Evolutionary conservation across 805 yeast genomes (phyloP).

Genomic region (Yamadazyma laniorum): DNA sequence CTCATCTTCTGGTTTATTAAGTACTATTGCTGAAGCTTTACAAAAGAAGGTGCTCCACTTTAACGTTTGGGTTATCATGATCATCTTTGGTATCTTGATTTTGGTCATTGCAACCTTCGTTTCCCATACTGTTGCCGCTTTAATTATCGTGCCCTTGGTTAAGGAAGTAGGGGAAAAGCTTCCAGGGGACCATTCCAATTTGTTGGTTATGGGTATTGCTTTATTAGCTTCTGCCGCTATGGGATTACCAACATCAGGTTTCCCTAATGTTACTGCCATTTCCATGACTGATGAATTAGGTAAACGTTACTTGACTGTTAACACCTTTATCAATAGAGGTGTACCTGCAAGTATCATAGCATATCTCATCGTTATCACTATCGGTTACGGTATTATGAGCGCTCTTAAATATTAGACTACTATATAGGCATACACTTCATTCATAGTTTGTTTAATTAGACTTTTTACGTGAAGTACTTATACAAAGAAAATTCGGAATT

Average conservation of each 20-base stretch:
- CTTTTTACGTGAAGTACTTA: too few relatives aligned
- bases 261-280: conserved; percentile 45
- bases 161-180: conserved; percentile 39
- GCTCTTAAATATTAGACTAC: conserved; percentile 21
- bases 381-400: conserved; percentile 42
- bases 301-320: conserved; percentile 38
- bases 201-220: conserved; percentile 42
- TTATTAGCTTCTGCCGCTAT: conserved; percentile 43
- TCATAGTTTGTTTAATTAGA: background rate
- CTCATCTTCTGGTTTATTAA: conserved; percentile 47
- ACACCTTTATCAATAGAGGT: conserved; percentile 42
- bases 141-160: conserved; percentile 42
- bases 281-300: conserved; percentile 44
- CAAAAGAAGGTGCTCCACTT: conserved; percentile 41
- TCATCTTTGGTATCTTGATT: conserved; percentile 44
- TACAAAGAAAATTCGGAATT: conserved; percentile 6
- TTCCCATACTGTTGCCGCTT: conserved; percentile 45
- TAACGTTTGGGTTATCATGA: conserved; percentile 43
- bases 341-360: conserved; percentile 41
- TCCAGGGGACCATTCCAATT: conserved; percentile 36
- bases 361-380: conserved; percentile 31
- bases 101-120: conserved; percentile 44
- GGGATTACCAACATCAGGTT: conserved; percentile 46
- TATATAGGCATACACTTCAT: background rate
- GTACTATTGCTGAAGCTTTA: conserved; percentile 45